Conservation (phyloP, 305 asterid genomes). For the Fraxinus greggii region DNA sequence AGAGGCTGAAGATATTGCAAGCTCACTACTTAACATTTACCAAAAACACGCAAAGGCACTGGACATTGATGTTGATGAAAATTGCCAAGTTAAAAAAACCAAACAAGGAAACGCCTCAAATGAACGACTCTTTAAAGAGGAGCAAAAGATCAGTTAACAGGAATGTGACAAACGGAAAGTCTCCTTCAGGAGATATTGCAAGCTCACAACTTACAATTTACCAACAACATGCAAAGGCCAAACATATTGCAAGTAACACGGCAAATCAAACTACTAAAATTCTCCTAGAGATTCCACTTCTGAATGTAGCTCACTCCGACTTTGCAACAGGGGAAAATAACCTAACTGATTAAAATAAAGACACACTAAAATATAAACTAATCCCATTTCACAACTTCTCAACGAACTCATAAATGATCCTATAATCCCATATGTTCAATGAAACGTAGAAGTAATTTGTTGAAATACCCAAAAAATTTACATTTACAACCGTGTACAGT, state of each 20-base stretch:
- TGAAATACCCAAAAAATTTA: neutral
- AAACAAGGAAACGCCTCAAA: conserved; percentile 30
- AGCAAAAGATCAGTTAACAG: conserved; percentile 40
- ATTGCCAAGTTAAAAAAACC: conserved; percentile 35
- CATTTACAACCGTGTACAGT: neutral
- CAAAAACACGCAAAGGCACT: conserved; percentile 24
- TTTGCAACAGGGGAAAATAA: neutral
- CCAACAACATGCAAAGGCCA: neutral
- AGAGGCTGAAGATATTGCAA: too few species aligned
- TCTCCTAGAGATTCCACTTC: neutral
- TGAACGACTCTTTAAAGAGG: conserved; percentile 37
- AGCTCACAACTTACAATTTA: neutral
- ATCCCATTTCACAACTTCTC: neutral
- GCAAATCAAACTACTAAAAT: too few species aligned
- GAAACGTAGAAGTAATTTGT: neutral
- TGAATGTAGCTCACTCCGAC: neutral
- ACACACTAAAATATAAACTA: neutral
- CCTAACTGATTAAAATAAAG: neutral
- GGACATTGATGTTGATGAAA: conserved; percentile 30
- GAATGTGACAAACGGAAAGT: conserved; percentile 36
- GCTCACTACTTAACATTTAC: neutral
- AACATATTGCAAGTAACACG: too few species aligned
- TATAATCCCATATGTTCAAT: neutral
- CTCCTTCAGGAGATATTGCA: conserved; percentile 29
- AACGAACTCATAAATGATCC: neutral